Evolutionary conservation across 257 asterid species (phyloP), one percentile per base, ranked within the genome.

Genomic region (Solanum megistacrolobum): DNA sequence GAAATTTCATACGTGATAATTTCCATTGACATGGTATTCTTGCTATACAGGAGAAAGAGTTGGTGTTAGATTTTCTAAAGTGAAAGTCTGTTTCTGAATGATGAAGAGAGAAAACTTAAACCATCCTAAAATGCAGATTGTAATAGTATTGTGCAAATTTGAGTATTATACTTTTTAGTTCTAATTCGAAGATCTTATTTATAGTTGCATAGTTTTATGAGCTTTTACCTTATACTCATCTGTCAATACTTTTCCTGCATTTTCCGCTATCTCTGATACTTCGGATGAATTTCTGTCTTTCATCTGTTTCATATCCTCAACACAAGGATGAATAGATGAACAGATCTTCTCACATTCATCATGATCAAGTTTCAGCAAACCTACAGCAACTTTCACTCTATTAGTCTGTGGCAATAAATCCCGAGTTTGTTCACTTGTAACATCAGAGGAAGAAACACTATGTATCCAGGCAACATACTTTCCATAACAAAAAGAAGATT

Each of bases 161-260:
- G 83, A 39, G 21, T 76, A 39, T 39, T 39, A 39, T 39, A n/a
- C 13, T 76, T 32, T 71, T 72, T 31, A 72, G 43, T 72, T 14
- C 8, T 75, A 75, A 75, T 36, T 41, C 35, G 25, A 76, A 76
- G 2, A 75, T 68, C 75, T 39, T 32, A n/a, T 76, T 76, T n/a
- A n/a, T n/a, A 78, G n/a, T 78, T 78, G 16, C 5, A 25, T 41
- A 16, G 62, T 25, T 41, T 41, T 78, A 12, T 68, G 55, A 36
- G 20, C 9, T 76, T 92, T 82, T 90, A 92, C 94, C 93, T 89
- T 91, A 90, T 91, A 91, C 78, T 91, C 93, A 84, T 93, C 92
- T 39, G 90, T 69, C 78, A 93, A 93, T 72, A 89, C 89, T 91
- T 87, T 87, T 89, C 91, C 91, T 86, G 92, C 92, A 81, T 43